Base-by-base conservation (phyloP, 2,329 filamentous ascomycete genomes). In the Aureobasidium melanogenum region DNA sequence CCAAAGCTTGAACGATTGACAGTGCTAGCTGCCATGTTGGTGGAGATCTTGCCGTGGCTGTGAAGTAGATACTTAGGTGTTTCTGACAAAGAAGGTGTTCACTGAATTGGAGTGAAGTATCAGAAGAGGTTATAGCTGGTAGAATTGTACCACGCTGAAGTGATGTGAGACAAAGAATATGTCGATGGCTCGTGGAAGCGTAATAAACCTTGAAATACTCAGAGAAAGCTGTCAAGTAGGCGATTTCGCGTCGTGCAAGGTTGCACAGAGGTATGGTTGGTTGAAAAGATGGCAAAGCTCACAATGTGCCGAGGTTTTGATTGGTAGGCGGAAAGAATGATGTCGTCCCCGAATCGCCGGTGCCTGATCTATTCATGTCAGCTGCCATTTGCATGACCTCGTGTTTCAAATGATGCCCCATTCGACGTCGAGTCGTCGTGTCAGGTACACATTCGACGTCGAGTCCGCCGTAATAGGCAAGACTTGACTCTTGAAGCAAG, bases 1-100 rank as follows among this genome's bases (percentile, higher is more conserved):
- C 56, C 56, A 32, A 59, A 50, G 44, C 43, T 46, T 5, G 56
- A 34, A 5, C 56, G 56, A 14, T 59, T 59, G 54, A 47, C 41
- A 10, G 56, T 59, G 17, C 34, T 44, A 10, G 56, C 15, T 34
- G 56, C 30, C 56, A 59, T 59, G 14, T 19, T 48, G 46, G 10
- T 6, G 39, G 4, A 9, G 12, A 43, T 43, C 5, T 6, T 43
- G 39, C 24, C 9, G 19, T 22, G 39, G 19, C 1, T 24, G 10
- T 43, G 4, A 43, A 24, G 10, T 43, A 5, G 22, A 43, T 10
- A 4, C n/a, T 24, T 14, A 5, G 28, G 39, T 22, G 5, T n/a
- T 43, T 5, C 19, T 15, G 14, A 36, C 6, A 9, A 22, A 34
- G 46, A 7, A 47, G 4, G 19, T 30, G 17, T 2, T 22, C 1